Conservation (phyloP, 176 grass and related monocot species). For the Thalia dealbata region DNA sequence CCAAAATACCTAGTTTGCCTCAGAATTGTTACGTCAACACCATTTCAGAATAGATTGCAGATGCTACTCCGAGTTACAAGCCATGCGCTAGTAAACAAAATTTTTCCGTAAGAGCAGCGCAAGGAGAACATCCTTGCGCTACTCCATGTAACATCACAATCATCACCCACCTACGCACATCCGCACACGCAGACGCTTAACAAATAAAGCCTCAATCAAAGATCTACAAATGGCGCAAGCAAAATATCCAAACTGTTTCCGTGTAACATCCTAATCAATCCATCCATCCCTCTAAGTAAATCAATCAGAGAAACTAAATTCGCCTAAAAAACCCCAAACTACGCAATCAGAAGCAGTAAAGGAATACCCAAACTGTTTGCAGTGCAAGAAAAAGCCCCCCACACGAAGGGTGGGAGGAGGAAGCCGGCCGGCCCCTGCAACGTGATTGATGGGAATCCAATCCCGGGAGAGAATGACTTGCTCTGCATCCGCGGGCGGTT, state of each 20-base stretch:
- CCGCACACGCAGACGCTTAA: too few relatives aligned
- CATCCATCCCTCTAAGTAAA: neutral
- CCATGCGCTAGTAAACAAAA: too few relatives aligned
- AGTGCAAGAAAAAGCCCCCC: neutral
- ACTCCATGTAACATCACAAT: neutral
- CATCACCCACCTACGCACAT: neutral
- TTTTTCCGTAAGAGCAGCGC: neutral
- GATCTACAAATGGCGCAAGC: neutral
- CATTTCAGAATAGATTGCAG: too few relatives aligned
- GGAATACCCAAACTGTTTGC: neutral
- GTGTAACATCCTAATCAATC: neutral
- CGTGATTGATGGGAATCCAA: conserved; percentile 3
- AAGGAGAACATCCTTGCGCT: neutral
- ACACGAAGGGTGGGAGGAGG: neutral
- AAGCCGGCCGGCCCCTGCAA: neutral
- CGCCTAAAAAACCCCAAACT: too few relatives aligned
- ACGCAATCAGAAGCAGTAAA: neutral
- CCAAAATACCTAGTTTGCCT: too few relatives aligned
- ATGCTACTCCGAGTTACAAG: too few relatives aligned
- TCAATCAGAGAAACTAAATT: too few relatives aligned
- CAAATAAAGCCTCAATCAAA: too few relatives aligned
- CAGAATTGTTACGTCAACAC: too few relatives aligned
- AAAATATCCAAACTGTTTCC: neutral
- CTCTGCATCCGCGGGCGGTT: neutral
- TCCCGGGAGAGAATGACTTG: neutral